These are phyloP conservation scores for Colletotrichum australisinense DNA, from an alignment of 2,329 filamentous ascomycete genomes.

Conservation along the genomic window DNA sequence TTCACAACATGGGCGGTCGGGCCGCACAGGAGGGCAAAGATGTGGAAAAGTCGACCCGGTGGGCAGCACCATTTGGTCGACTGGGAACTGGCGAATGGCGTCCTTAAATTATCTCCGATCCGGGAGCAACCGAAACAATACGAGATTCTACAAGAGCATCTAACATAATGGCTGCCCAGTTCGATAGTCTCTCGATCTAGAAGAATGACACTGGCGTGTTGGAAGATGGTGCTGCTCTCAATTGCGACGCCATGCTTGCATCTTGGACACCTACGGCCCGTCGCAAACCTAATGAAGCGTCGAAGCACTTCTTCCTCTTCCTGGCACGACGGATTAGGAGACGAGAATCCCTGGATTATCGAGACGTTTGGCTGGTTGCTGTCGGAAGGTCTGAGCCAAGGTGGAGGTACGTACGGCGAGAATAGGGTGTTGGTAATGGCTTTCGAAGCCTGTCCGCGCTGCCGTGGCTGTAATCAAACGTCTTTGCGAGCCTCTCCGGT, in stretches of 20 bases:
- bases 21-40: constrained; percentile 18
- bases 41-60: constrained; percentile 39
- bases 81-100: not conserved
- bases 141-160: not conserved
- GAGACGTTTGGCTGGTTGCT: not conserved
- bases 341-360: not conserved
- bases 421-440: not conserved
- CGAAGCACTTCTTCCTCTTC: not conserved
- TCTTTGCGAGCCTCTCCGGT: too few species aligned
- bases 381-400: not conserved
- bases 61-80: constrained; percentile 43
- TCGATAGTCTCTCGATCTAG: not conserved
- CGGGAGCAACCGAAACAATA: not conserved
- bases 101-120: not conserved
- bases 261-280: not conserved
- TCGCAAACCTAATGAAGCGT: not conserved
- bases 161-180: not conserved
- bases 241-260: not conserved
- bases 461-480: not conserved
- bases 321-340: not conserved
- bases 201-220: not conserved
- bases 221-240: not conserved
- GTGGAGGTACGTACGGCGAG: not conserved
- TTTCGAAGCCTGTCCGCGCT: not conserved
- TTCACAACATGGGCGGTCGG: not conserved